Evolutionary conservation across 345 rosid genomes (phyloP), one percentile per base, ranked within the genome.

Genomic region (Conringia planisiliqua): DNA sequence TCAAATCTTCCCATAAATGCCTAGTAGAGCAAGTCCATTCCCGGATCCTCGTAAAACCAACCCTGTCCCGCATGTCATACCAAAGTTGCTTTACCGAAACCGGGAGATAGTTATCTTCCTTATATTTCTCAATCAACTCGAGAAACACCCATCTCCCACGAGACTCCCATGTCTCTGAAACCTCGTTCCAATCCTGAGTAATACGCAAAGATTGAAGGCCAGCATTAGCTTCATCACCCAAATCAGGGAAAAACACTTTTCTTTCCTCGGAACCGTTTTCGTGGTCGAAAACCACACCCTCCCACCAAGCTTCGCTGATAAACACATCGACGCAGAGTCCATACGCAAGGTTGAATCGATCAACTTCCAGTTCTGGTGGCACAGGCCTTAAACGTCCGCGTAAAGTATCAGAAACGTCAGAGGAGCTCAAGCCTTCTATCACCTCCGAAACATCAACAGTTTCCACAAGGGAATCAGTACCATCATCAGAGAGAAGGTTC

Each of bases 81-180:
- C 98, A 93, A 39, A 89, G 73, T 77, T 89, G 93, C 78, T 83
- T 78, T 30, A 77, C 75, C 5, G 95, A 93, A 55, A 89, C 86
- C 11, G 89, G 77, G 44, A 89, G 47, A 43, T 74, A 85, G 43
- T 64, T 33, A 39, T 74, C 76, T 48, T 76, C 73, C 77, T 79
- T 80, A 44, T 60, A 71, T 44, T 75, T 78, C 73, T 85, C 86
- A 60, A 89, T 47, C 83, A 90, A 43, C 77, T 84, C 84, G 36
- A 90, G 89, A 70, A 93, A 84, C 72, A 85, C 1, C 98, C 97
- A 89, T 1, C 60, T 75, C 71, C 90, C 96, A 33, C 97, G 93
- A 64, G 27, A 76, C 42, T 66, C 68, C 97, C 97, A 93, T n/a
- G 38, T 72, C 66, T 75, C 87, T 0, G 72, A 62, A 30, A 55